A percentile compares a stretch with the other conserved stretches of the same genome.
These are phyloP conservation scores for Stygiomarasmius scandens DNA, from an alignment of 1,284 basidiomycete genomes.

Conservation along the genomic window DNA sequence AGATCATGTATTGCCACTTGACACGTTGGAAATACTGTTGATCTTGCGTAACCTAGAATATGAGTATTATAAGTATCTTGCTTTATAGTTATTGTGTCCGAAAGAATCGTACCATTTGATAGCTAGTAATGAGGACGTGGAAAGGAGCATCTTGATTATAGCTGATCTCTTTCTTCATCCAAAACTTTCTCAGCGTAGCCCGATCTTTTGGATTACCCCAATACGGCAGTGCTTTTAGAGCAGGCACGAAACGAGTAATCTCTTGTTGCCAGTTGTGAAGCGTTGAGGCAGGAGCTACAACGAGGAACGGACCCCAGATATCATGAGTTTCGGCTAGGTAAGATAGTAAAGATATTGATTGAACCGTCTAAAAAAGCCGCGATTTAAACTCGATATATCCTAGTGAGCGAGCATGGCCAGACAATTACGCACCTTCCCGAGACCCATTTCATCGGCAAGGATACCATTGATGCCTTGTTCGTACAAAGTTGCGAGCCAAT, in stretches of 20 bases:
- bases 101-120: conserved; percentile 78
- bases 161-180: conserved; percentile 97
- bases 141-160: conserved; percentile 96
- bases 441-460: conserved; percentile 98
- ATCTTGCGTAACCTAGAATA: conserved; percentile 84
- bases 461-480: conserved; percentile 99
- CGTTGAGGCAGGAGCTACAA: conserved; percentile 97
- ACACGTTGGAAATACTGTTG: conserved; percentile 98
- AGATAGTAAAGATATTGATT: conserved; percentile 96
- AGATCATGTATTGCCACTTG: conserved; percentile 99
- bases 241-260: conserved; percentile 92
- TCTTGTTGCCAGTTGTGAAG: conserved; percentile 99
- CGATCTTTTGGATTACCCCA: conserved; percentile 99
- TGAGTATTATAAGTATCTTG: not conserved
- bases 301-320: conserved; percentile 99
- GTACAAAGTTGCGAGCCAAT: conserved; percentile 97
- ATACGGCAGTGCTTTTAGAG: conserved; percentile 93
- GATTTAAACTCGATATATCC: too few species aligned
- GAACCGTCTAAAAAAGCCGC: conserved; percentile 79
- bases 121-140: conserved; percentile 96
- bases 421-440: conserved; percentile 72
- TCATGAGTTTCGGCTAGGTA: conserved; percentile 98
- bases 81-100: not conserved
- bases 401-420: too few species aligned
- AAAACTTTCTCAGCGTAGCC: conserved; percentile 92